Evolutionary conservation across 2,329 filamentous ascomycete species (phyloP).

Genomic region (Fusarium papillatum): DNA sequence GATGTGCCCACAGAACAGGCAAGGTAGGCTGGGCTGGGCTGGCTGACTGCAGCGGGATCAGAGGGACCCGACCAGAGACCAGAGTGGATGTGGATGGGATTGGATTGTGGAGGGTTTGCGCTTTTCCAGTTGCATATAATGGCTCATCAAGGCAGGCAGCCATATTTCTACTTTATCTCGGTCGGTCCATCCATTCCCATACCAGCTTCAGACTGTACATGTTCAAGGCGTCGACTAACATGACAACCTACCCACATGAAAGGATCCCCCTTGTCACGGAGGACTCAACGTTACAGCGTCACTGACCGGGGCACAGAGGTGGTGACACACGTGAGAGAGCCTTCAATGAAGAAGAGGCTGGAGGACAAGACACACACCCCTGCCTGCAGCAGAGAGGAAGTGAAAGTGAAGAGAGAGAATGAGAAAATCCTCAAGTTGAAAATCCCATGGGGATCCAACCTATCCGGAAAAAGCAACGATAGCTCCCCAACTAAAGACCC

Average conservation of each 20-base stretch:
- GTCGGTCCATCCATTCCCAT: neutral
- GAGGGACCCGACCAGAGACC: neutral
- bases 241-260: neutral
- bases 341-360: slow-evolving; percentile 1
- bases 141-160: neutral
- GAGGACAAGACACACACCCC: neutral
- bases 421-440: neutral
- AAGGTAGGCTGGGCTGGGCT: neutral
- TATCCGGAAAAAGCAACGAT: slow-evolving; percentile 25
- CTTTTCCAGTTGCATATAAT: slow-evolving; percentile 22
- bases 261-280: slow-evolving; percentile 1
- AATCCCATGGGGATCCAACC: neutral
- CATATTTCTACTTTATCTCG: neutral
- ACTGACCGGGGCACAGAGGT: neutral
- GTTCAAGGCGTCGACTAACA: slow-evolving; percentile 3
- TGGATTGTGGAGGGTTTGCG: slow-evolving; percentile 10
- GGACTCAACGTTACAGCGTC: slow-evolving; percentile 25
- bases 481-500: slow-evolving; percentile 14
- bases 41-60: slow-evolving; percentile 6
- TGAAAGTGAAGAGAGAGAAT: neutral
- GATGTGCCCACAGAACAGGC: neutral
- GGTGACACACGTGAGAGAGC: slow-evolving; percentile 2
- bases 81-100: neutral
- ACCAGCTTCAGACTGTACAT: neutral
- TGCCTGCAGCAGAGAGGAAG: neutral